These are phyloP conservation scores for Candida maltosa DNA, from an alignment of 805 yeast species.

Conservation along the genomic window DNA sequence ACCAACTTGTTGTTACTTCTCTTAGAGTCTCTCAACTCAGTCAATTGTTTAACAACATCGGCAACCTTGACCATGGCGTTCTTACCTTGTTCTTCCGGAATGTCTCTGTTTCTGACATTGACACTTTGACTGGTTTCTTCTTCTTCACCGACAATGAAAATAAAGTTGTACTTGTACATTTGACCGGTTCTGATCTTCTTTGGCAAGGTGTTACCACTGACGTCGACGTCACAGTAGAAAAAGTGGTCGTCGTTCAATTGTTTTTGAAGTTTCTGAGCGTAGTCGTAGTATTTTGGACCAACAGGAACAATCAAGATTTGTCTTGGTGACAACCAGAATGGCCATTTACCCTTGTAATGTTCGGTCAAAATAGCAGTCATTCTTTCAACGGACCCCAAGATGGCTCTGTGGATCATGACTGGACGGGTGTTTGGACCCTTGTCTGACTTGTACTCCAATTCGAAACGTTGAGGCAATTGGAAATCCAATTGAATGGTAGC, in stretches of 20 bases:
- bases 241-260: constrained; percentile 62
- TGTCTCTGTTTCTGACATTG: constrained; percentile 95
- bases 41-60: constrained; percentile 67
- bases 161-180: constrained; percentile 89
- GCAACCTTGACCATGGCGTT: constrained; percentile 75
- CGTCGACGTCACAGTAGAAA: constrained; percentile 89
- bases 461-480: constrained; percentile 95
- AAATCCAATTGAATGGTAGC: constrained; percentile 98
- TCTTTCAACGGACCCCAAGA: constrained; percentile 96
- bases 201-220: constrained; percentile 92
- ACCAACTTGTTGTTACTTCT: constrained; percentile 61
- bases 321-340: constrained; percentile 99
- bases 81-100: constrained; percentile 89
- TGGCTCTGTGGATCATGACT: constrained; percentile 99
- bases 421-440: constrained; percentile 74
- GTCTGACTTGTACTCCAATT: constrained; percentile 74
- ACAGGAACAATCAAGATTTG: constrained; percentile 96
- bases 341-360: constrained; percentile 99
- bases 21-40: constrained; percentile 65
- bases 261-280: constrained; percentile 80
- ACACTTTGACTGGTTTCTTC: constrained; percentile 79
- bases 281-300: constrained; percentile 87
- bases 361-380: constrained; percentile 98
- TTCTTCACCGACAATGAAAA: constrained; percentile 95
- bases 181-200: constrained; percentile 98